phyloP scores from a whole-genome alignment of 345 rosid genomes.

The Syzygium aqueum region DNA sequence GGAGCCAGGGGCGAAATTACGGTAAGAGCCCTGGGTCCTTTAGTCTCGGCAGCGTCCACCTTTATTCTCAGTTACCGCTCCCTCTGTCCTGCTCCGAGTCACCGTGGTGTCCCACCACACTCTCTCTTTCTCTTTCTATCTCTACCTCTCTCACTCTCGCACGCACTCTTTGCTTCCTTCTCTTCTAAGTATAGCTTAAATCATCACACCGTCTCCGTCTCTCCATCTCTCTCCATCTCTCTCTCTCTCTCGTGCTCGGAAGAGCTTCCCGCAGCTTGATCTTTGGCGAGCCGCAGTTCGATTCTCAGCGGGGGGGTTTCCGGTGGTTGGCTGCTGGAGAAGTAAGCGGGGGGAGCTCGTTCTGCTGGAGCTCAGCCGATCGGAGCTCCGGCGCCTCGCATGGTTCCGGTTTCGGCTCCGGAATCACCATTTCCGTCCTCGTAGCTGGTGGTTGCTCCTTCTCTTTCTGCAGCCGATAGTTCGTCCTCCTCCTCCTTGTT shows the following conservation, averaged over 20 bases:
- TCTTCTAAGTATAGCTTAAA: conserved; percentile 34
- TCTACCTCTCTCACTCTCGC: neutral
- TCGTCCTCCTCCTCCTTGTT: too few relatives aligned
- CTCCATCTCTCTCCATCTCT: neutral
- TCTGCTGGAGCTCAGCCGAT: neutral
- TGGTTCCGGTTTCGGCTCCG: neutral
- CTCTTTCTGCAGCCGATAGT: neutral
- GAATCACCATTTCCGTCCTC: neutral
- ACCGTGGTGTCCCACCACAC: neutral
- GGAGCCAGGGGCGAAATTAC: neutral
- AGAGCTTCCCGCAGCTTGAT: neutral
- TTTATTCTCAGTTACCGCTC: neutral
- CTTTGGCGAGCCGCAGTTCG: neutral
- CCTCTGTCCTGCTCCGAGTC: neutral
- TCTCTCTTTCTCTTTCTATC: neutral
- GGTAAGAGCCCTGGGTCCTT: neutral
- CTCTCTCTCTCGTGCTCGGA: neutral
- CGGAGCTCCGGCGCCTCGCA: neutral
- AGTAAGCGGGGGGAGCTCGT: neutral
- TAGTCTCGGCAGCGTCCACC: neutral
- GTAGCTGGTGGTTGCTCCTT: neutral
- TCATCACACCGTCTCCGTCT: neutral
- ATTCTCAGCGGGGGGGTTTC: neutral
- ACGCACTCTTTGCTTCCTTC: conserved; percentile 17
- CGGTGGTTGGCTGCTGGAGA: neutral